Conservation (phyloP, 345 rosid genomes). For the Kernera saxatilis region DNA sequence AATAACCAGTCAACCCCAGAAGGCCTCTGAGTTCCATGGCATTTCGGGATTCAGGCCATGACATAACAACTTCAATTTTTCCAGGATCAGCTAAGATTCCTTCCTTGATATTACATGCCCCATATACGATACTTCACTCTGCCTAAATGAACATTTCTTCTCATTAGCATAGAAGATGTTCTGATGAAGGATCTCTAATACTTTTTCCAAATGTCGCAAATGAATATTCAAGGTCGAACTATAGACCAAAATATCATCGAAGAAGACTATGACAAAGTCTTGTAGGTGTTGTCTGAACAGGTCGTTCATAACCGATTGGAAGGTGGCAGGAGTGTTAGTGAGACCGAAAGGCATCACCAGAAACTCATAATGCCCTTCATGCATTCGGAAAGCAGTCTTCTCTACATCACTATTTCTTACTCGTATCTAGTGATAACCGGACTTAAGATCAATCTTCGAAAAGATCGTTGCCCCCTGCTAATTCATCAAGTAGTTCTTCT, state of each 20-base stretch:
- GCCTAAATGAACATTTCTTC: background rate
- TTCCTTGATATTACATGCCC: background rate
- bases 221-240: fast-evolving
- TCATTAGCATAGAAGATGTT: background rate
- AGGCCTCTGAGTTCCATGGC: background rate
- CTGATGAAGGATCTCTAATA: fast-evolving
- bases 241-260: background rate
- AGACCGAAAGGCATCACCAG: background rate
- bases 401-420: background rate
- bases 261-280: background rate
- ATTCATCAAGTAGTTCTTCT: background rate
- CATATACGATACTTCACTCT: fast-evolving
- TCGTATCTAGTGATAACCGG: background rate
- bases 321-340: background rate
- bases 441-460: background rate
- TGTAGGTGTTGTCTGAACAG: fast-evolving
- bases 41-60: background rate
- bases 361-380: background rate
- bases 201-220: background rate
- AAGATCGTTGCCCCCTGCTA: background rate
- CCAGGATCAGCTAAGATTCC: background rate
- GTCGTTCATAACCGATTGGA: background rate
- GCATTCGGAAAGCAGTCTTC: background rate
- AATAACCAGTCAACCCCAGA: background rate
- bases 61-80: background rate